A percentile compares a stretch with the other conserved stretches of the same genome.
Evolutionary conservation across 2,329 filamentous ascomycete species (phyloP).

Genomic region (Aspergillus ruber): DNA sequence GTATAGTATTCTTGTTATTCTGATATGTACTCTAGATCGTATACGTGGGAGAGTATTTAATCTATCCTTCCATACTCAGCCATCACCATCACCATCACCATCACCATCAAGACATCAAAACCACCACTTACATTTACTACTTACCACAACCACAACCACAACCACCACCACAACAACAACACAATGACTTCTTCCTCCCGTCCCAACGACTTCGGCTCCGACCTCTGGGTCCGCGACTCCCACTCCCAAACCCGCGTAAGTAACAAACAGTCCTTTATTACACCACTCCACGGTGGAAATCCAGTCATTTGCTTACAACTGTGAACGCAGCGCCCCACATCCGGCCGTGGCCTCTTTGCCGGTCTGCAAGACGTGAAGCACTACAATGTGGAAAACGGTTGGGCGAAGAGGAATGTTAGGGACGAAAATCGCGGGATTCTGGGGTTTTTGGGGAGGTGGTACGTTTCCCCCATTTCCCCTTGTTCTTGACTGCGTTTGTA

Average conservation of each 20-base stretch:
- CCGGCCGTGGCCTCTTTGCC: constrained; percentile 32
- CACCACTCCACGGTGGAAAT: too few species aligned
- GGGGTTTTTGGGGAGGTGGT: neutral
- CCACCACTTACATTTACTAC: neutral
- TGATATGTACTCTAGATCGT: too few species aligned
- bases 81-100: neutral
- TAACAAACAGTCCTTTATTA: too few species aligned
- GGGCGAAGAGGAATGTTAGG: constrained; percentile 22
- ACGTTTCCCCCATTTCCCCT: too few species aligned
- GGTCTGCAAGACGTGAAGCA: constrained; percentile 33
- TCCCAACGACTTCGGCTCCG: constrained; percentile 30
- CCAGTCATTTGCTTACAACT: too few species aligned
- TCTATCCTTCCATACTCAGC: too few species aligned
- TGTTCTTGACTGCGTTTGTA: too few species aligned
- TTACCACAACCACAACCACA: too few species aligned
- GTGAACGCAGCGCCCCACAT: constrained; percentile 22
- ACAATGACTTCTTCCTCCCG: too few species aligned
- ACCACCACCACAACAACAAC: too few species aligned
- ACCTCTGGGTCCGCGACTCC: constrained; percentile 28
- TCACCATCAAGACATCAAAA: neutral
- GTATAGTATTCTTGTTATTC: too few species aligned
- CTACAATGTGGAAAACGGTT: constrained; percentile 33
- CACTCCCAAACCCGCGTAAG: neutral
- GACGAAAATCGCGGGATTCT: constrained; percentile 5
- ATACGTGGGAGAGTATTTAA: too few species aligned